Base-by-base conservation (phyloP, 345 rosid species). In the Noccaea bulbosa region DNA sequence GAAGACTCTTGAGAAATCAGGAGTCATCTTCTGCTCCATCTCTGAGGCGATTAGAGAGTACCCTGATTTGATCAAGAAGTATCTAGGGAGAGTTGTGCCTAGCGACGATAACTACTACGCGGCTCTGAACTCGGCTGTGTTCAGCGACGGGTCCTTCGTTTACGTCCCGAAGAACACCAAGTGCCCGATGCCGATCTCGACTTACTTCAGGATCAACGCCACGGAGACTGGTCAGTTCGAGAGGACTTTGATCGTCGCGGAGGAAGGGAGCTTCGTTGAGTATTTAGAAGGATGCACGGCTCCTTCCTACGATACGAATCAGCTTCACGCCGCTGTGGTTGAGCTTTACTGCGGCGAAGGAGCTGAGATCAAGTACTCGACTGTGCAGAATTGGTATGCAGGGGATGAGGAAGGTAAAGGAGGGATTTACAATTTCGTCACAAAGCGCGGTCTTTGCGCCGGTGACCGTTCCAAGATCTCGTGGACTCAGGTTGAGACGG, bases 401-500 rank as follows among this genome's bases (percentile, higher is more conserved):
- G 97, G 98, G 10, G 90, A 91, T 67, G 96, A 86, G 75, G 68
- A 91, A 69, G 98, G 97, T 37, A 89, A 61, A 2, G 98, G 98
- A 4, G 96, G 98, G 76, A 80, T 93, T 48, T 93, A 85, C 74
- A 93, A 93, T 81, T 93, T 93, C 52, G 98, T 93, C 63, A 89
- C 97, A 0, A 93, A 93, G 84, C 83, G 97, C n/a, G 98, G 97
- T 34, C 77, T 87, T 69, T 91, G 98, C 17, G 91, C 97, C 0
- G 96, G 95, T 14, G 78, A 81, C 74, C 78, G 80, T 30, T 89
- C 98, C 6, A 93, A 87, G 64, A 91, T 93, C 72, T 93, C 98
- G 0, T 93, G 98, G 98, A 94, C 99, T 39, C 97, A 91, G 77
- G 97, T 91, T 75, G 99, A 94, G 86, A 94, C 97, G 0, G 96